phyloP scores from a whole-genome alignment of 1,284 basidiomycete species.

The Trichosporon faecale region DNA sequence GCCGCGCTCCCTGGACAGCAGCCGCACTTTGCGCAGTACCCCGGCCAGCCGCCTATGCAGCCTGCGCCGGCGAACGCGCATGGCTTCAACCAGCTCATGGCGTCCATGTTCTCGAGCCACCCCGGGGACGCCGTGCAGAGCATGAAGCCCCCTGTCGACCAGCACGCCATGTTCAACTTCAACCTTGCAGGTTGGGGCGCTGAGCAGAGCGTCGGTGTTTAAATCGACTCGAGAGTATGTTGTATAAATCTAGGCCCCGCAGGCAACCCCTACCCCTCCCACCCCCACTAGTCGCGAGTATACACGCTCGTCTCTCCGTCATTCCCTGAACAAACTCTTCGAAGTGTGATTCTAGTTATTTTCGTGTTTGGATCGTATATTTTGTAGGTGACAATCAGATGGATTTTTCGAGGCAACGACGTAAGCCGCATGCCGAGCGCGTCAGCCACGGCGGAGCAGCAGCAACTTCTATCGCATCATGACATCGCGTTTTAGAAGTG shows the following conservation, averaged over 20 bases:
- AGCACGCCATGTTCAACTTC: constrained; percentile 8
- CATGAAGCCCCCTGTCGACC: neutral
- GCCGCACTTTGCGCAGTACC: neutral
- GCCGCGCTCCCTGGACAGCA: constrained; percentile 16
- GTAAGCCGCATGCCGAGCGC: neutral
- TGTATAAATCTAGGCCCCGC: neutral
- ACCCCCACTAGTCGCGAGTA: neutral
- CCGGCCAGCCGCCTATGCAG: neutral
- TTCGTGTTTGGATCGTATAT: constrained; percentile 12
- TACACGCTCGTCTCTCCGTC: neutral
- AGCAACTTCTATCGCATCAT: too few relatives aligned
- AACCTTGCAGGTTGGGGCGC: constrained; percentile 1
- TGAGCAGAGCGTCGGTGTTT: constrained; percentile 23
- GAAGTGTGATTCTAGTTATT: neutral
- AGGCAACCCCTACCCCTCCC: neutral
- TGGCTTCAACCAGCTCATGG: constrained; percentile 26
- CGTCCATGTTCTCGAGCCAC: constrained; percentile 37
- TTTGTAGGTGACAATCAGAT: constrained; percentile 2
- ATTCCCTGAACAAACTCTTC: neutral
- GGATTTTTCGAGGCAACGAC: neutral
- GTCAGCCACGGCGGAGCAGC: too few relatives aligned
- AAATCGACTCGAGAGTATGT: neutral
- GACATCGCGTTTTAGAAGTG: neutral
- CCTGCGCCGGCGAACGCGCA: neutral
- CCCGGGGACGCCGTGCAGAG: neutral